Evolutionary conservation across 2,329 filamentous ascomycete genomes (phyloP), one percentile per base, ranked within the genome.

Genomic region (Teratosphaeria destructans): DNA sequence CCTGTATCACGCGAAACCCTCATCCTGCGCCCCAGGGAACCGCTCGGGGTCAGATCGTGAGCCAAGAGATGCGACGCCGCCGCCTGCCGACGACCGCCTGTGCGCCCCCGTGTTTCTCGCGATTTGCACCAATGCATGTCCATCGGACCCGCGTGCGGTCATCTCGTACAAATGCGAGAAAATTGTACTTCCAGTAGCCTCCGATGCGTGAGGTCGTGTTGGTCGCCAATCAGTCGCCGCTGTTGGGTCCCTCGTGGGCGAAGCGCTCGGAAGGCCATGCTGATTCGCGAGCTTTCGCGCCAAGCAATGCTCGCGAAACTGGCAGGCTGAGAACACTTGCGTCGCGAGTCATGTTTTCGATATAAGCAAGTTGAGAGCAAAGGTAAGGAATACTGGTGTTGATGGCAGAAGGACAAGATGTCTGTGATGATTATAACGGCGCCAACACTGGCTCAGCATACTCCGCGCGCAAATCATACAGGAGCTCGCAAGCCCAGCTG

Each of bases 401-500:
- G 16, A 49, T 5, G 19, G 10, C 11, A n/a, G 43, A 49, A 5
- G 8, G n/a, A n/a, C 6, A 23, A 49, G 16, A 5, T 6, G 16
- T 49, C 23, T 19, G 2, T 19, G 6, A n/a, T 47, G 12, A 49
- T 49, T 10, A n/a, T 49, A n/a, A n/a, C 16, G 43, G 5, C 5
- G 23, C 8, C 43, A 19, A 10, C 8, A 7, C 43, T 19, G 43
- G 43, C 19, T 49, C 43, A 19, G n/a, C 16, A 39, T 59, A 61
- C 54, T 61, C 53, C 53, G 53, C 23, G 26, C 23, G 27, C 52
- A 54, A n/a, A 26, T 53, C 52, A 57, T 57, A 56, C 16, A 58
- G 52, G 32, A 53, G 14, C 57, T 61, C 62, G 58, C 70, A 73
- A 57, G 57, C 61, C 72, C 72, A 73, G 57, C 61, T 71, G 55